Evolutionary conservation across 108 stramenopile species (phyloP), one percentile per base, ranked within the genome.

Genomic region (Parmales sp.): DNA sequence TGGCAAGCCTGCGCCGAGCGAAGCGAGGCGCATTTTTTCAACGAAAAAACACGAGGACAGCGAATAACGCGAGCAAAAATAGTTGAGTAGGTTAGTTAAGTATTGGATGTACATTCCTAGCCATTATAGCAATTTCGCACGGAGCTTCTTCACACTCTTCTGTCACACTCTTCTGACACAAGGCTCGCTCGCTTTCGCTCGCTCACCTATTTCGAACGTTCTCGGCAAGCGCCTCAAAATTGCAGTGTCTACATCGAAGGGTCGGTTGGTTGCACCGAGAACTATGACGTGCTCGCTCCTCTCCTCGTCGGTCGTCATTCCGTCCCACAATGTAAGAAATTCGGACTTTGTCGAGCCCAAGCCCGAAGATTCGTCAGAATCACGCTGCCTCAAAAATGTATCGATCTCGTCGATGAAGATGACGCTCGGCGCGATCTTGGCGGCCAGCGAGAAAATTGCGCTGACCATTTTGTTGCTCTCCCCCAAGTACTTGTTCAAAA

Each of bases 371-470:
- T 87, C 91, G 39, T 70, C 45, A 2, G 78, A 77, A 67, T 83
- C 88, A 1, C 95, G 78, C 48, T 79, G 83, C 67, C 75, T 69
- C 45, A 98, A 69, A 69, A 97, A 92, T 19, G 91, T 86, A 76
- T 98, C 97, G 38, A 98, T 83, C 77, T 99, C 98, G 74, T 97
- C 98, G 38, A 99, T 92, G 72, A 99, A 99, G 22, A 99, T 83
- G 29, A 99, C 84, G 64, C 85, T 85, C 1, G 98, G 98, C 6
- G 91, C 81, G 48, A 99, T 73, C 69, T 97, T 97, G 45, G 78
- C 70, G 8, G 95, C 94, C 71, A 99, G 70, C 37, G 79, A 74
- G 76, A 99, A 99, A 7, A 90, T 86, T 16, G 95, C 95, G 18
- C 88, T 78, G 38, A 95, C 88, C 41, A 96, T 63, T 74, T 97